Percentiles rank a stretch among this genome's conserved stretches.
phyloP scores from a whole-genome alignment of 1,139 yeast species.

The Candida freyschussii region DNA sequence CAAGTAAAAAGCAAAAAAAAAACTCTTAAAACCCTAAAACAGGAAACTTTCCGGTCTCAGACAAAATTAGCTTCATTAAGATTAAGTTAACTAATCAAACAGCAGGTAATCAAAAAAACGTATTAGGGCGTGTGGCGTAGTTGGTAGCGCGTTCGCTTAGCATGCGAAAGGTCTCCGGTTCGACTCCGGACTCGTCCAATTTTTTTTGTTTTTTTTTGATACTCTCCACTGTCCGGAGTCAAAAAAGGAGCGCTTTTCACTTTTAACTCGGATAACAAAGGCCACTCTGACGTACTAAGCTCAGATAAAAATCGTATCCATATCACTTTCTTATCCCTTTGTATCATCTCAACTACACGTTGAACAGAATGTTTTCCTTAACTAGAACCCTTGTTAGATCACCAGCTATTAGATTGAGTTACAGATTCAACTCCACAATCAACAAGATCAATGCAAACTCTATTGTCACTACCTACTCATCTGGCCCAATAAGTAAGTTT shows the following conservation, averaged over 20 bases:
- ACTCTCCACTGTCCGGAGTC: background rate
- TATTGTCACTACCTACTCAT: conserved; percentile 22
- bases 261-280: no score
- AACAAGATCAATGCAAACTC: conserved; percentile 24
- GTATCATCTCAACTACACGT: no score
- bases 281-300: no score
- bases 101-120: no score
- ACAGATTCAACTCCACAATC: conserved; percentile 21
- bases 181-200: conserved; percentile 86
- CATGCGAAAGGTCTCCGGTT: conserved; percentile 89
- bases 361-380: conserved; percentile 11
- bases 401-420: conserved; percentile 16
- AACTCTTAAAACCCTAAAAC: no score
- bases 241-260: no score
- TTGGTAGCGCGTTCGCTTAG: conserved; percentile 91
- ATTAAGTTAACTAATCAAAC: no score
- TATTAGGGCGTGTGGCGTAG: conserved; percentile 93
- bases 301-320: no score
- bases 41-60: no score
- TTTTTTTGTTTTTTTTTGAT: conserved; percentile 17
- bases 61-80: no score
- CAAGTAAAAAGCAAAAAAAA: no score
- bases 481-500: conserved; percentile 15
- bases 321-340: no score
- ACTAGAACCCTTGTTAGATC: conserved; percentile 13